Evolutionary conservation across 2,329 filamentous ascomycete genomes (phyloP), one percentile per base, ranked within the genome.

Genomic region (Apiospora phragmitis): DNA sequence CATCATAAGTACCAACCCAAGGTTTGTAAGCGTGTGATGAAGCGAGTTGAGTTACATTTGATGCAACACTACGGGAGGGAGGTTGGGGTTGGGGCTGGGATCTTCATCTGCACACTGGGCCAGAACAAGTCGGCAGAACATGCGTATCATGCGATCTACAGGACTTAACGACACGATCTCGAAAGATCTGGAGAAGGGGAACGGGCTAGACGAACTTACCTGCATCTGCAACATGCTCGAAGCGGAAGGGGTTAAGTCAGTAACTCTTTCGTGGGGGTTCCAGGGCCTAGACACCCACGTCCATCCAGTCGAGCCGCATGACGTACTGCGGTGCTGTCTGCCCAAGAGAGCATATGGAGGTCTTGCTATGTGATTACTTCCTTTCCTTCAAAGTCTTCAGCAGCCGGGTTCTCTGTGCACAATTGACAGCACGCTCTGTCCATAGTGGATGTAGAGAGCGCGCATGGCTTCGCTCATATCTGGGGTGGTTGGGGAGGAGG

Each of bases 201-300:
- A 49, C 38, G 71, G 70, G 71, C 71, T 73, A 71, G 68, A 69
- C 69, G 71, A n/a, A 62, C 18, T 59, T 59, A 72, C 65, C 67
- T 67, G 73, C 74, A 73, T 74, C 76, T 77, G 77, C 77, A 77
- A 70, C 69, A 70, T 65, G 75, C 77, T 78, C 70, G 76, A 78
- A 76, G 72, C 62, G 77, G 77, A 77, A 78, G 76, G 21, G 55
- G 11, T 71, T 69, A 62, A 66, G 74, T 70, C 68, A 71, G 71
- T 71, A 73, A 71, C 74, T 49, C 70, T 71, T 70, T 70, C 69
- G 68, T 69, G 72, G 71, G 71, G 68, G 75, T 70, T 71, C 69
- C 71, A 71, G 72, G 73, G 72, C 32, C 55, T 38, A 62, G 55
- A 62, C 55, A n/a, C 55, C 55, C 29, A 38, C 32, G 29, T 38